These are phyloP conservation scores for Arabidopsis thaliana DNA, from an alignment of 345 rosid species.

Conservation along the genomic window DNA sequence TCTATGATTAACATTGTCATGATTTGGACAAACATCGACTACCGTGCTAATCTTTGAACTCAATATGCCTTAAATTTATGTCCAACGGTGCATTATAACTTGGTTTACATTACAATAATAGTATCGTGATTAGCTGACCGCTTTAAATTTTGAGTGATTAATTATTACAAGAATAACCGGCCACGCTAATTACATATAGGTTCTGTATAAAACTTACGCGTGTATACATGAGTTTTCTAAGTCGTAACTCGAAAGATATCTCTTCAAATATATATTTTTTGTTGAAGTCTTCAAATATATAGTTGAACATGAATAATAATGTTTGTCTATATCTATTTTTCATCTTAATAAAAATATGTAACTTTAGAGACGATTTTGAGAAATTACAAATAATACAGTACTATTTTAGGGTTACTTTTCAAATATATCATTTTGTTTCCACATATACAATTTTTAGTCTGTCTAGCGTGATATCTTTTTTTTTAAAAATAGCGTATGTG, in stretches of 20 bases:
- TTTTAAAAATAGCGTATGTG: too few species aligned
- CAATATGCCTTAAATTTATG: constrained; percentile 25
- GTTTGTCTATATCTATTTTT: neutral
- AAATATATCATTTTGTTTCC: too few species aligned
- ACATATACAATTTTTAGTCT: too few species aligned
- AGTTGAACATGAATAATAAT: neutral
- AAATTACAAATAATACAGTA: neutral
- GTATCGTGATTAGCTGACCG: constrained; percentile 1
- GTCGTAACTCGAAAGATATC: neutral
- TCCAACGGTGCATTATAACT: constrained; percentile 31
- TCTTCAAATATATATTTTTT: neutral
- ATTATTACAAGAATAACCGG: neutral
- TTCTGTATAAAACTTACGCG: neutral
- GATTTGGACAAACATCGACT: constrained; percentile 39
- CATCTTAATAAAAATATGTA: neutral
- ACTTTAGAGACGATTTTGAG: neutral
- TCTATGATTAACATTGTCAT: constrained; percentile 32
- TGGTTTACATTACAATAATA: constrained; percentile 27
- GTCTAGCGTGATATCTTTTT: too few species aligned
- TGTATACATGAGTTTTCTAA: neutral
- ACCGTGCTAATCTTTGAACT: constrained; percentile 33
- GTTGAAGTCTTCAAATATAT: too few species aligned
- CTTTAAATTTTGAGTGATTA: constrained; percentile 3
- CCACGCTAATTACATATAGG: constrained; percentile 6
- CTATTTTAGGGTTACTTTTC: too few species aligned